A percentile compares a stretch with the other conserved stretches of the same genome.
Evolutionary conservation across 257 asterid genomes (phyloP).

Genomic region (Schizonepeta tenuifolia): DNA sequence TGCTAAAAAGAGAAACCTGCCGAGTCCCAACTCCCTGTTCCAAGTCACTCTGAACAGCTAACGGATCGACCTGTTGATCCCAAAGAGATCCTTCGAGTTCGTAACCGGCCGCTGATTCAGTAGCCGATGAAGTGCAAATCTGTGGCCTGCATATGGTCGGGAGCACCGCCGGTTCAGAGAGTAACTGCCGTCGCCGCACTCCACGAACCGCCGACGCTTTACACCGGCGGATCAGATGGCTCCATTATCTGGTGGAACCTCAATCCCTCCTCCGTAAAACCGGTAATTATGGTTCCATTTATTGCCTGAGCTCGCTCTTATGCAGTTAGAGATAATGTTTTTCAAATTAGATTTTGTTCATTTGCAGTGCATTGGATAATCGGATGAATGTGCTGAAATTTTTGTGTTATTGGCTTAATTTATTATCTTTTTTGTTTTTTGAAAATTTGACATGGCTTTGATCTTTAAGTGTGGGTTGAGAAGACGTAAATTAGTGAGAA

Average conservation of each 20-base stretch:
- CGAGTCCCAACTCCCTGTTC: background rate
- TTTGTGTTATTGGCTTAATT: conserved; percentile 6
- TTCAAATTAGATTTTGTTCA: conserved; percentile 11
- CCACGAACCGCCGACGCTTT: conserved; percentile 73
- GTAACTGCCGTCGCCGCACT: conserved; percentile 87
- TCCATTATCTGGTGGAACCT: conserved; percentile 98
- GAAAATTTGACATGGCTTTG: conserved; percentile 7
- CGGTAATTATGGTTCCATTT: conserved; percentile 39
- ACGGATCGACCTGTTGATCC: conserved; percentile 33
- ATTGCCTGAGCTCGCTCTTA: background rate
- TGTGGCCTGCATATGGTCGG: conserved; percentile 95
- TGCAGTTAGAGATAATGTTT: background rate
- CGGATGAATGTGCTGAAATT: conserved; percentile 24
- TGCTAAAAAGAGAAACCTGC: too few species aligned
- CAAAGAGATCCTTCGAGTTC: background rate
- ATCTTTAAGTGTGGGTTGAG: background rate
- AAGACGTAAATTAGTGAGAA: conserved; percentile 12
- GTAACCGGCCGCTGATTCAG: conserved; percentile 34
- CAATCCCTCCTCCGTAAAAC: conserved; percentile 40
- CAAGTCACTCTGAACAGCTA: conserved; percentile 9
- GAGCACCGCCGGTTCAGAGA: conserved; percentile 78
- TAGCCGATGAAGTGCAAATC: conserved; percentile 88
- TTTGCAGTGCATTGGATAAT: conserved; percentile 15
- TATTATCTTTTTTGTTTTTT: background rate
- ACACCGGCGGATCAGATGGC: conserved; percentile 99